Evolutionary conservation across 768 basidiomycete genomes (phyloP).

Genomic region (Austroboletus festivus): DNA sequence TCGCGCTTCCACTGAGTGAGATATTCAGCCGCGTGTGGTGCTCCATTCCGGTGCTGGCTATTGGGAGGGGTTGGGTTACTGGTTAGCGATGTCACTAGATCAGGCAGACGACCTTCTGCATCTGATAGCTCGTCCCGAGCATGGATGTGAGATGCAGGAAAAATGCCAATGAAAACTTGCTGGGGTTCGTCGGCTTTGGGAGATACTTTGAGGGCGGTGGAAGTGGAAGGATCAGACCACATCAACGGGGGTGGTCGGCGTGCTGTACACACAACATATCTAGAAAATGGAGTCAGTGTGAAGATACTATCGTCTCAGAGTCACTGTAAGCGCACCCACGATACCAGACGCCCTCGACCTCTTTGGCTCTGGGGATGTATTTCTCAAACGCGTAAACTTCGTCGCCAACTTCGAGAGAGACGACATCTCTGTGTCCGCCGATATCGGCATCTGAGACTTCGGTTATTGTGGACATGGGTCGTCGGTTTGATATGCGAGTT

Average conservation of each 20-base stretch:
- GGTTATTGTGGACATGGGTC: constrained; percentile 41
- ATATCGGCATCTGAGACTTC: constrained; percentile 57
- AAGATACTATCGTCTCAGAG: not conserved
- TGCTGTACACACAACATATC: constrained; percentile 84
- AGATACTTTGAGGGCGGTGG: constrained; percentile 43
- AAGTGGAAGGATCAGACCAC: constrained; percentile 58
- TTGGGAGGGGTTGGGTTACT: constrained; percentile 30
- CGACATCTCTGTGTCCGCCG: constrained; percentile 67
- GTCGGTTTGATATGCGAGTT: constrained; percentile 52
- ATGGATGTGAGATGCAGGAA: constrained; percentile 86
- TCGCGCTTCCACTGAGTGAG: constrained; percentile 44
- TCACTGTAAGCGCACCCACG: constrained; percentile 67
- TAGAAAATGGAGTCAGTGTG: constrained; percentile 27
- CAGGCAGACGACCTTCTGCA: constrained; percentile 81
- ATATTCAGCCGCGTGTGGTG: constrained; percentile 44
- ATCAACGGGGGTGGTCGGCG: constrained; percentile 64
- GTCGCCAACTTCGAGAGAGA: constrained; percentile 89
- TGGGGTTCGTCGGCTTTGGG: constrained; percentile 71
- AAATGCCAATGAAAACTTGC: constrained; percentile 92
- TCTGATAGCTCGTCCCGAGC: constrained; percentile 84
- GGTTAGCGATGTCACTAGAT: constrained; percentile 60
- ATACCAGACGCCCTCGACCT: constrained; percentile 85
- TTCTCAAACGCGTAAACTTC: constrained; percentile 97
- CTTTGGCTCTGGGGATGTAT: constrained; percentile 70
- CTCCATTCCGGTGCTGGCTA: constrained; percentile 31